Evolutionary conservation across 805 yeast genomes (phyloP).

Genomic region (Starmerella roubikii): DNA sequence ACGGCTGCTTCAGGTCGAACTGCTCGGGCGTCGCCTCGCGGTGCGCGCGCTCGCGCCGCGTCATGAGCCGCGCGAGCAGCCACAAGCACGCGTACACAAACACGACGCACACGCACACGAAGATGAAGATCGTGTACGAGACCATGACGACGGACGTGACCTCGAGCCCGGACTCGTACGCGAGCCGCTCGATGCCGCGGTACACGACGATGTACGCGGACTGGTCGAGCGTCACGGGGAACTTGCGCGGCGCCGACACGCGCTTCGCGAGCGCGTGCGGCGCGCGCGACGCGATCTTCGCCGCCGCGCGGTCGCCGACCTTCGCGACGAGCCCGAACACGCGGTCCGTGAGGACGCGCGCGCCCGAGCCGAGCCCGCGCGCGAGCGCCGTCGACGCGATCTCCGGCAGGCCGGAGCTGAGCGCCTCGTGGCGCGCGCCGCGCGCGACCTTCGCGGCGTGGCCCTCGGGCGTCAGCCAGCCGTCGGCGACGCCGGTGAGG

Average conservation of each 20-base stretch:
- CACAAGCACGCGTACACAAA: constrained; percentile 45
- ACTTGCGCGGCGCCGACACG: neutral
- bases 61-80: constrained; percentile 27
- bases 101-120: constrained; percentile 61
- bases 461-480: constrained; percentile 4
- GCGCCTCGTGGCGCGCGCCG: too few relatives aligned
- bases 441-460: neutral
- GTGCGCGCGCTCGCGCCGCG: constrained; percentile 29
- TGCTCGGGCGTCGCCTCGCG: constrained; percentile 25
- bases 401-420: too few relatives aligned
- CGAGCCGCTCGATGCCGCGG: constrained; percentile 79
- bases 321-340: too few relatives aligned
- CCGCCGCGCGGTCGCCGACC: too few relatives aligned
- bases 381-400: too few relatives aligned
- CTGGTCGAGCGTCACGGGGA: neutral
- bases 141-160: constrained; percentile 72
- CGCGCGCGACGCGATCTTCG: too few relatives aligned
- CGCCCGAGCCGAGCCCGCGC: too few relatives aligned
- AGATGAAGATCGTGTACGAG: constrained; percentile 71
- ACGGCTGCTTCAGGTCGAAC: neutral
- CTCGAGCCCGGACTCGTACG: constrained; percentile 64
- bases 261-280: neutral
- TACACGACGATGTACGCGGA: constrained; percentile 33
- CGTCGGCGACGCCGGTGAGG: neutral
- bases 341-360: too few relatives aligned